These are phyloP conservation scores for Lepiota subincarnata DNA, from an alignment of 768 basidiomycete genomes.

Conservation along the genomic window DNA sequence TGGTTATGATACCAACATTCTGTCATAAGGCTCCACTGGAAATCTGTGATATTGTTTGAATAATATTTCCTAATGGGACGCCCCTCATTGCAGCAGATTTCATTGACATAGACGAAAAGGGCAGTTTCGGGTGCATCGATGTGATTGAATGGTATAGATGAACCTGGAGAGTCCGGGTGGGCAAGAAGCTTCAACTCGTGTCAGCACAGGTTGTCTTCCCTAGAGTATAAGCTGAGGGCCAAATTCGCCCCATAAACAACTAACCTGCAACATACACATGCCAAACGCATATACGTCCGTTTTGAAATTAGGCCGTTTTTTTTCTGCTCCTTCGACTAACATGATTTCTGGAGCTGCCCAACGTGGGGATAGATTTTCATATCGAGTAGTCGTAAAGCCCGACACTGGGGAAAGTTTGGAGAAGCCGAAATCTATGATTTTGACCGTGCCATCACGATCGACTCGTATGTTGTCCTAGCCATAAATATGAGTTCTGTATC, in stretches of 20 bases:
- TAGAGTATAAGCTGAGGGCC: background rate
- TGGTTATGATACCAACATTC: background rate
- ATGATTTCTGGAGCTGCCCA: slow-evolving; percentile 1
- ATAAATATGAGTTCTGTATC: no score
- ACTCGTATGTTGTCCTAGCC: slow-evolving; percentile 6
- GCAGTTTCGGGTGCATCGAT: background rate
- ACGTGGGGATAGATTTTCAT: background rate
- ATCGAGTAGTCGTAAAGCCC: slow-evolving; percentile 2
- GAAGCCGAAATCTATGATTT: slow-evolving; percentile 11
- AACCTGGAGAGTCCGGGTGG: background rate
- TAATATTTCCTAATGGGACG: background rate
- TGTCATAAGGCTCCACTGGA: background rate
- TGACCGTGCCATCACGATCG: background rate
- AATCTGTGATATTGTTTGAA: background rate
- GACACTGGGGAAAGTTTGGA: background rate
- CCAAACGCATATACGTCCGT: background rate
- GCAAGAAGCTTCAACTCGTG: background rate
- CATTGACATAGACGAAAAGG: background rate
- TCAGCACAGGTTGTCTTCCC: no score
- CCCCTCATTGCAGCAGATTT: background rate
- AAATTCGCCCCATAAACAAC: background rate
- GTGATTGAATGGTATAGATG: background rate
- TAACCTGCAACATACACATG: slow-evolving; percentile 1
- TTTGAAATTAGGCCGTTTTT: background rate
- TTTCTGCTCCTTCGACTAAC: background rate